Base-by-base conservation (phyloP, 805 yeast species). In the Candida boleticola region DNA sequence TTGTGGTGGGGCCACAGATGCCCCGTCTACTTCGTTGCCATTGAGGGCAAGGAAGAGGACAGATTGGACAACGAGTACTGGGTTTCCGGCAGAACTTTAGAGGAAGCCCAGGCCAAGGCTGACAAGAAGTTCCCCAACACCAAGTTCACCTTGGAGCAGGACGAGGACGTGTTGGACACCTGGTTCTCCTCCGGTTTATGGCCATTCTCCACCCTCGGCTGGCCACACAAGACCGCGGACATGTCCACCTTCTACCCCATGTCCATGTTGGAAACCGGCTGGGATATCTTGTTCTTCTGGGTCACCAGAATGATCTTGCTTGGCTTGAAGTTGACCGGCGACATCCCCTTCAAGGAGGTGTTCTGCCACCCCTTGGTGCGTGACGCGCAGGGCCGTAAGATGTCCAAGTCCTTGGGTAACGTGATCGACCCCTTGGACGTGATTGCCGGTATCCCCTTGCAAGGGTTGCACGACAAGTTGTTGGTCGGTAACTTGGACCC, bases 211-310 rank as follows among this genome's bases (percentile, higher is more conserved):
- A 93, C 97, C 44, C 71, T 93, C 51, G 97, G 97, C 37, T 93
- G 98, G 98, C 99, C 99, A 59, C 69, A 82, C 45, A 70, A 79
- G 60, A 77, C 90, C 41, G 57, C 64, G 40, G 99, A 93, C 62
- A 66, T 89, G 77, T 75, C 79, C 54, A 68, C 68, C 40, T 93
- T 88, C 70, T 84, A 80, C 60, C 98, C 99, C 53, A 84, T 89
- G 83, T 83, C 95, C 21, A 74, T 93, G 85, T 74, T 93, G 58
- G 99, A 93, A 71, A 93, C 99, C 39, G 99, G 99, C 55, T 93
- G 99, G 99, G 99, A 92, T 74, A 92, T 92, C 61, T 75, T 93
- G 61, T 93, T 93, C 80, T 93, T 93, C 85, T 93, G 99, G 99
- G 98, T 93, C 40, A 78, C 93, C 22, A 82, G 99, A 71, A 93